Percentiles rank a stretch among this genome's conserved stretches.
Evolutionary conservation across 2,329 filamentous ascomycete genomes (phyloP).

Genomic region (Phyllosticta citriasiana): DNA sequence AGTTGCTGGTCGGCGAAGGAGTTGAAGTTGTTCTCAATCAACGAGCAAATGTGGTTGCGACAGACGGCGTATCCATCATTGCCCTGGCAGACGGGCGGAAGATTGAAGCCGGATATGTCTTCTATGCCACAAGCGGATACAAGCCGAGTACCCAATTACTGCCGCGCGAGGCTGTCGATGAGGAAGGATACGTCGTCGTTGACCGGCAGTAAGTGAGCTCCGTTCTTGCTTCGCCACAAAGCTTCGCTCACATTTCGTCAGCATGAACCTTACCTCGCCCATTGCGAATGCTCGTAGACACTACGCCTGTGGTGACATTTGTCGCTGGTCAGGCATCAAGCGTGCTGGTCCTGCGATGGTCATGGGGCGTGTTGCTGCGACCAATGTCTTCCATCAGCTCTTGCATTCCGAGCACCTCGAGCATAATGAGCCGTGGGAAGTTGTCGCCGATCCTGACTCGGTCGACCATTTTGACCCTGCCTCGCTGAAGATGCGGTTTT

Average conservation of each 20-base stretch:
- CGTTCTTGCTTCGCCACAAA: constrained; percentile 1
- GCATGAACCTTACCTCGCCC: constrained; percentile 41
- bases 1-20: constrained; percentile 50
- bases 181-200: constrained; percentile 57
- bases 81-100: constrained; percentile 33
- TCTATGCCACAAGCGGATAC: constrained; percentile 58
- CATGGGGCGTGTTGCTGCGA: constrained; percentile 55
- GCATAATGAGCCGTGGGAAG: background rate
- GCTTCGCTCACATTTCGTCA: background rate
- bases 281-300: constrained; percentile 51
- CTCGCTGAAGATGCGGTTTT: background rate
- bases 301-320: constrained; percentile 61
- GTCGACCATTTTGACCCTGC: constrained; percentile 15
- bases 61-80: constrained; percentile 34
- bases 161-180: constrained; percentile 47
- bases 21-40: constrained; percentile 56
- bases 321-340: constrained; percentile 68
- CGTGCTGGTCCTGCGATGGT: constrained; percentile 68
- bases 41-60: constrained; percentile 35
- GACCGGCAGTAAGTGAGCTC: constrained; percentile 38
- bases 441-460: constrained; percentile 10
- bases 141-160: constrained; percentile 55
- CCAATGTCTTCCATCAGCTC: constrained; percentile 41
- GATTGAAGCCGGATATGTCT: constrained; percentile 53
- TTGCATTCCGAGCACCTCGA: constrained; percentile 20